Conservation (phyloP, 345 rosid species). For the Linum trigynum region DNA sequence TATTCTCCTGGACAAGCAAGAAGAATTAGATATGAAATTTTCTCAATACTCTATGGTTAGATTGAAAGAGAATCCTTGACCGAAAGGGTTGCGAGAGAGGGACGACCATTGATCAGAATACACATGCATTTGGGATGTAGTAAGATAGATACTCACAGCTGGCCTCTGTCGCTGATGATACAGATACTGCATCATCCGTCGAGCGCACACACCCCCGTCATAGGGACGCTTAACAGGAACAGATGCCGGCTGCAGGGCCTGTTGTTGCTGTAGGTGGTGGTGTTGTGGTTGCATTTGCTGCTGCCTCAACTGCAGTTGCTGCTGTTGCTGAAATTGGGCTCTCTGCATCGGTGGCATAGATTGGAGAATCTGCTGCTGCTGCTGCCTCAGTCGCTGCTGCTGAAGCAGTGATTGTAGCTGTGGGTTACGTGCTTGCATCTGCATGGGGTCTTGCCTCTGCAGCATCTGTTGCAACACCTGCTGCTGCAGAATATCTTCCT, state of each 20-base stretch:
- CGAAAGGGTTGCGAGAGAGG: too few relatives aligned
- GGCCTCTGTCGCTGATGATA: constrained; percentile 91
- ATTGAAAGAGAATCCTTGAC: too few relatives aligned
- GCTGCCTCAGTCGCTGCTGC: constrained; percentile 61
- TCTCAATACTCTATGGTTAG: too few relatives aligned
- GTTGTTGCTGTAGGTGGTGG: constrained; percentile 40
- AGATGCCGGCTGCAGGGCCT: constrained; percentile 54
- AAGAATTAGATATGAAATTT: neutral
- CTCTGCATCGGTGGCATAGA: constrained; percentile 78
- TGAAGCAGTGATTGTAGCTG: constrained; percentile 68
- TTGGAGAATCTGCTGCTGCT: constrained; percentile 52
- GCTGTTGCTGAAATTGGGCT: constrained; percentile 83
- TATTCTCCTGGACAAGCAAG: constrained; percentile 51
- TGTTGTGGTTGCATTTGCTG: constrained; percentile 15
- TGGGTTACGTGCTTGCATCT: constrained; percentile 55
- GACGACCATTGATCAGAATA: neutral
- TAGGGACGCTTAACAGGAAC: constrained; percentile 39
- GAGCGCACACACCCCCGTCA: constrained; percentile 82
- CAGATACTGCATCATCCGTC: constrained; percentile 90
- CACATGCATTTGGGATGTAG: neutral
- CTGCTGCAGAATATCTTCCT: constrained; percentile 80
- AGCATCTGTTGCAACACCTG: constrained; percentile 72
- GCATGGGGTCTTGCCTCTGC: constrained; percentile 79
- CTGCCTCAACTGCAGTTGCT: constrained; percentile 66
- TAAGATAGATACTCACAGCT: constrained; percentile 39